Conservation (phyloP, 2,329 filamentous ascomycete genomes). For the Fusarium caatingaense region DNA sequence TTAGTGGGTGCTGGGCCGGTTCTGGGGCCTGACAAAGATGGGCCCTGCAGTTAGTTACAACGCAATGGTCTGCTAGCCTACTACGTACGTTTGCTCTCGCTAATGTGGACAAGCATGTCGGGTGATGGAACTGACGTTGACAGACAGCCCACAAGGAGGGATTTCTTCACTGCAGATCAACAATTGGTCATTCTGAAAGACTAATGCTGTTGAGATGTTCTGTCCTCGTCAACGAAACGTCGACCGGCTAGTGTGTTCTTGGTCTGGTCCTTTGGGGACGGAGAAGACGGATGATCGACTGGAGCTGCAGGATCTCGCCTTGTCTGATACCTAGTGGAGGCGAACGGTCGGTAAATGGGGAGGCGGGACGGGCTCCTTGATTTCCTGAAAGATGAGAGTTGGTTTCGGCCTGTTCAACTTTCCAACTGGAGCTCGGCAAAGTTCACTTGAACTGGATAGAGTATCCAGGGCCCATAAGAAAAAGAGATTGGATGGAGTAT, state of each 20-base stretch:
- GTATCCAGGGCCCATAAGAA: constrained; percentile 5
- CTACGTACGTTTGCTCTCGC: constrained; percentile 26
- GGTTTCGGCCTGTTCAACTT: constrained; percentile 24
- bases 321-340: constrained; percentile 23
- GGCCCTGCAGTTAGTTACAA: constrained; percentile 9
- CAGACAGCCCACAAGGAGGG: constrained; percentile 33
- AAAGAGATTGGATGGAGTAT: constrained; percentile 14
- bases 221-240: neutral
- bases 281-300: constrained; percentile 40
- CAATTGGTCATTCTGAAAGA: constrained; percentile 3
- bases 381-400: constrained; percentile 23
- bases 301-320: constrained; percentile 30
- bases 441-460: constrained; percentile 1
- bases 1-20: constrained; percentile 30
- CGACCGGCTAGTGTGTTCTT: neutral
- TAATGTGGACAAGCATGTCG: constrained; percentile 37
- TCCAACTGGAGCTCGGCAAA: constrained; percentile 14
- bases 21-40: constrained; percentile 30
- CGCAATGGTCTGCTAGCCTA: constrained; percentile 6
- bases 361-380: constrained; percentile 16
- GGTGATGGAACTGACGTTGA: constrained; percentile 36
- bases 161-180: constrained; percentile 4
- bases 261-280: constrained; percentile 7
- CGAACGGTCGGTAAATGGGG: constrained; percentile 16
- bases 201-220: neutral